A percentile compares a stretch with the other conserved stretches of the same genome.
phyloP scores from a whole-genome alignment of 176 grass and related monocot genomes.

The Cocos nucifera region DNA sequence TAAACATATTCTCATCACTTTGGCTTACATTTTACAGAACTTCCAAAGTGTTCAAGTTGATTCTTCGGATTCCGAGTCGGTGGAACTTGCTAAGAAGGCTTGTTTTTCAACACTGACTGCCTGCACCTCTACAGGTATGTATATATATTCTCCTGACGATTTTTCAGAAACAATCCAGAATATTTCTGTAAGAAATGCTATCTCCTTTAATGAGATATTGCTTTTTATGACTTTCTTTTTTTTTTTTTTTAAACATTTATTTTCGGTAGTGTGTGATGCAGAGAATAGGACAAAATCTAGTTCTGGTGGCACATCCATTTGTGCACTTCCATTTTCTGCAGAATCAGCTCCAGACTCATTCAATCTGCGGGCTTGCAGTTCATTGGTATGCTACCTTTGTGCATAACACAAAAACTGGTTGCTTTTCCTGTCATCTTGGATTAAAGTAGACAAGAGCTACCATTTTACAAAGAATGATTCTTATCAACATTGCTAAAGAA shows the following conservation, averaged over 20 bases:
- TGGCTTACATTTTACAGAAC: slow-evolving; percentile 25
- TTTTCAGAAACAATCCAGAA: slow-evolving; percentile 14
- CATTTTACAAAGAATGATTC: no score
- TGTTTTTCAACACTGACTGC: slow-evolving; percentile 18
- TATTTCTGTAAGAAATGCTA: background rate
- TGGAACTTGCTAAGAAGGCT: slow-evolving; percentile 14
- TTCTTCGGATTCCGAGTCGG: slow-evolving; percentile 44
- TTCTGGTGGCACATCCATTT: background rate
- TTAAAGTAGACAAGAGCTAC: no score
- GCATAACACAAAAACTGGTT: no score
- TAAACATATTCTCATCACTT: no score
- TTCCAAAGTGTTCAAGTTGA: slow-evolving; percentile 22
- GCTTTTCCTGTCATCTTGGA: no score
- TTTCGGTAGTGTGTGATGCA: slow-evolving; percentile 21
- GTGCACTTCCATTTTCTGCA: slow-evolving; percentile 15
- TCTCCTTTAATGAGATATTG: no score
- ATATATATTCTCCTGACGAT: slow-evolving; percentile 3
- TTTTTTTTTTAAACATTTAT: slow-evolving; percentile 4
- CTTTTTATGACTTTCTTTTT: no score
- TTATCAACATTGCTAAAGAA: no score
- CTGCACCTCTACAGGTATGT: slow-evolving; percentile 27
- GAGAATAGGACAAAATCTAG: slow-evolving; percentile 8
- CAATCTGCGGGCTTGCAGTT: slow-evolving; percentile 29
- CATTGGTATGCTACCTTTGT: slow-evolving; percentile 29
- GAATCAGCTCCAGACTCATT: slow-evolving; percentile 25